These are phyloP conservation scores for Copromyces sp. DNA, from an alignment of 495 filamentous ascomycete genomes.

Conservation along the genomic window DNA sequence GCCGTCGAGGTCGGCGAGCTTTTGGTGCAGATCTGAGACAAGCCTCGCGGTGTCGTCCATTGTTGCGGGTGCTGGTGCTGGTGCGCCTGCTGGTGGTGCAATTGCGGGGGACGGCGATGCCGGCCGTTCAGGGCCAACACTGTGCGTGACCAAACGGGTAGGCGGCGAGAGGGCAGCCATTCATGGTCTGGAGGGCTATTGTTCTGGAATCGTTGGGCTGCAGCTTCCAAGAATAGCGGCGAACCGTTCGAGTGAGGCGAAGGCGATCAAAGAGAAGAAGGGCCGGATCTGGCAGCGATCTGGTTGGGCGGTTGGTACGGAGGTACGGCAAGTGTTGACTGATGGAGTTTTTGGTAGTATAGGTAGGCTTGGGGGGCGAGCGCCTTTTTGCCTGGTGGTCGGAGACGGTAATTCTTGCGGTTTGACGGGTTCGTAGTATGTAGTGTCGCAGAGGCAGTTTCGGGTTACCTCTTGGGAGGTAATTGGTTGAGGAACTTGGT, in stretches of 20 bases:
- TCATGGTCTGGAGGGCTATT: slow-evolving; percentile 6
- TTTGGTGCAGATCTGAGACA: slow-evolving; percentile 37
- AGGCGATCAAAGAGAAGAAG: not conserved
- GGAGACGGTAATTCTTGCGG: not conserved
- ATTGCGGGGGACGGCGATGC: slow-evolving; percentile 1
- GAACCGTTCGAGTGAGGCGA: not conserved
- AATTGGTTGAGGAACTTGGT: not conserved
- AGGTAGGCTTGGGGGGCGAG: not conserved
- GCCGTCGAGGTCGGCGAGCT: slow-evolving; percentile 40
- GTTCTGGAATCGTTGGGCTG: not conserved
- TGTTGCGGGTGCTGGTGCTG: not conserved
- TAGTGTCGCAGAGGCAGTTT: not conserved
- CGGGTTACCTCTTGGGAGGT: not conserved
- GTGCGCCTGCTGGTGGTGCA: not conserved
- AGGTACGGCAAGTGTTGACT: not conserved
- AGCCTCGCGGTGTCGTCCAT: slow-evolving; percentile 42
- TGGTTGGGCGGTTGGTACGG: not conserved
- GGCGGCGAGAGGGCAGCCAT: slow-evolving; percentile 8
- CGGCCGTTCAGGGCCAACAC: slow-evolving; percentile 1
- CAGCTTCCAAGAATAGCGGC: not conserved
- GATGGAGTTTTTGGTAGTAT: not conserved
- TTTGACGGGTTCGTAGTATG: not conserved
- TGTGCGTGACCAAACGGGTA: slow-evolving; percentile 16
- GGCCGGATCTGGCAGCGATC: not conserved
- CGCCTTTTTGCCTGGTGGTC: not conserved